Base-by-base conservation (phyloP, 306 rosid genomes). In the Vicia sativa region DNA sequence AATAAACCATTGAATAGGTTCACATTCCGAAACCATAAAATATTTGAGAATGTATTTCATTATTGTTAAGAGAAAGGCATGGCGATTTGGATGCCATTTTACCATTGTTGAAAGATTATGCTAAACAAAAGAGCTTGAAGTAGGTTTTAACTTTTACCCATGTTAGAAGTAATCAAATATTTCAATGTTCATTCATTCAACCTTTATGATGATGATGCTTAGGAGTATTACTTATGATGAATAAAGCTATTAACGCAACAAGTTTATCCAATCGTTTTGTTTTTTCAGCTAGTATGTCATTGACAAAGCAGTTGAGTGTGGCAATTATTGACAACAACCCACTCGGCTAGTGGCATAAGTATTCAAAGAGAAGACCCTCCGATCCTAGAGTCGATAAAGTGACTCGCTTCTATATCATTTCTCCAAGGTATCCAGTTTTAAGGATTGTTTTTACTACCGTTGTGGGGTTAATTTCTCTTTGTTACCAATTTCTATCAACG, bases 301-400 rank as follows among this genome's bases (percentile, higher is more conserved):
- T 93, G 91, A 93, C 98, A 29, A 90, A 86, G 86, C 90, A 85
- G 71, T 83, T 93, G 84, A 85, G 74, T 41, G 92, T 93, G 71
- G 98, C 98, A 74, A 90, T 90, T 78, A 82, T 93, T 62, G 98
- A 93, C 86, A 85, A 96, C 82, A 93, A 88, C 79, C 98, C 98
- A 13, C 91, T 52, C 68, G 6, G 78, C 68, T 14, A 68, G 83
- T 68, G 65, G 78, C 68, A 39, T 77, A 55, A n/a, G 70, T 74
- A 72, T 86, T 71, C 88, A 86, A 69, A 90, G 85, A 73, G 96
- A 88, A 31, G 91, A 78, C 25, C 85, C 90, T 45, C 97, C 98
- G 97, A 88, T 85, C 81, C 98, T 74, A 88, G 98, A 78, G 98
- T 88, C 82, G 90, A 96, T 81, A 86, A 96, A 46, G 87, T 93